Conservation (phyloP, 148 eudicot genomes). For the Pouteria glomerata region DNA sequence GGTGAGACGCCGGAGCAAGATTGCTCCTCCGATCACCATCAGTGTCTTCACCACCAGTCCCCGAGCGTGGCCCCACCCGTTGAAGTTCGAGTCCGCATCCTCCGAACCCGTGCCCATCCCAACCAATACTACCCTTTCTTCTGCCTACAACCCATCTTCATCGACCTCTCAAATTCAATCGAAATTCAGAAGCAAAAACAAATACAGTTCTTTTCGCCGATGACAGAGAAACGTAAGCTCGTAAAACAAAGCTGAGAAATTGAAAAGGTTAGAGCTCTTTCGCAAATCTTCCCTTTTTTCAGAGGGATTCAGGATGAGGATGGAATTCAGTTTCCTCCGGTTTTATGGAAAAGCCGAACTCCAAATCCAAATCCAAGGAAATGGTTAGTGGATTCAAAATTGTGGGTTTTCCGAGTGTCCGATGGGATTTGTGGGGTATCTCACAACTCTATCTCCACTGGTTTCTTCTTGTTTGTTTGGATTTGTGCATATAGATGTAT, state of each 20-base stretch:
- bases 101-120: constrained; percentile 17
- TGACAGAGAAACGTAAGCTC: background rate
- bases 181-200: background rate
- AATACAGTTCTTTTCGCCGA: background rate
- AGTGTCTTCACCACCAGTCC: constrained; percentile 62
- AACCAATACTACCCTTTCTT: background rate
- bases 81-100: constrained; percentile 23
- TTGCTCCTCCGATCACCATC: constrained; percentile 76
- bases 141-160: background rate
- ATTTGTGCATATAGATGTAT: too few species aligned
- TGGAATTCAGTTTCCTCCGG: too few species aligned
- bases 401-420: too few species aligned
- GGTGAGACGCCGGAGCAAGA: constrained; percentile 63
- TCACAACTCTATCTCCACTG: too few species aligned
- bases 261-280: background rate
- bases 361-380: too few species aligned
- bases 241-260: background rate
- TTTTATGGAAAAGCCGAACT: background rate
- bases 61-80: constrained; percentile 63
- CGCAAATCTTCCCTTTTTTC: too few species aligned
- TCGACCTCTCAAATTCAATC: background rate
- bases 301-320: background rate
- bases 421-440: too few species aligned
- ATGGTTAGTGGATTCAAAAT: too few species aligned
- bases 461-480: too few species aligned